Percentiles rank a stretch among this genome's conserved stretches.
These are phyloP conservation scores for Eimeria nieschulzi DNA, from an alignment of 169 alveolate genomes.

Conservation along the genomic window DNA sequence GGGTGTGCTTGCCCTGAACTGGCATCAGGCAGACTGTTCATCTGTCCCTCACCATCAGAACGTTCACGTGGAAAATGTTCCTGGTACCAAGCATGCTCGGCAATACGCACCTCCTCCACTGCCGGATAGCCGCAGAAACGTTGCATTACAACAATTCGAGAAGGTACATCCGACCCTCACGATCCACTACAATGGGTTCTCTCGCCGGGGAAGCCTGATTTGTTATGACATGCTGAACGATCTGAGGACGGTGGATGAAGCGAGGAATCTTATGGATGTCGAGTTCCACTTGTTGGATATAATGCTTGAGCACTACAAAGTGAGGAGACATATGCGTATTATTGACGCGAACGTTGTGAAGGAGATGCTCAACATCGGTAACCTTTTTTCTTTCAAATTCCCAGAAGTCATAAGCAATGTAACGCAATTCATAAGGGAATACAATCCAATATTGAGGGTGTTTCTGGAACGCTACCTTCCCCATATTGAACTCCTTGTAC, in stretches of 20 bases:
- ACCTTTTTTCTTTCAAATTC: conserved; percentile 10
- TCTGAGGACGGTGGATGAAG: conserved; percentile 54
- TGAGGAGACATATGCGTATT: conserved; percentile 15
- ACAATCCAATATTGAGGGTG: conserved; percentile 10
- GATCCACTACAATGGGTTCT: conserved; percentile 34
- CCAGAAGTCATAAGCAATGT: conserved; percentile 11
- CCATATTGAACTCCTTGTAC: conserved; percentile 23
- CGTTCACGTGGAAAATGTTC: too few relatives aligned
- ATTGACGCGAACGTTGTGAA: conserved; percentile 21
- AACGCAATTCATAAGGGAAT: not conserved
- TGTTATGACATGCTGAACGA: conserved; percentile 59
- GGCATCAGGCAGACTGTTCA: too few relatives aligned
- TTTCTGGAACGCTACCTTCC: conserved; percentile 27
- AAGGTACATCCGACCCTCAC: conserved; percentile 44
- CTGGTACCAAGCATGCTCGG: too few relatives aligned
- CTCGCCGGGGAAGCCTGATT: conserved; percentile 36
- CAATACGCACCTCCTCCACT: conserved; percentile 16
- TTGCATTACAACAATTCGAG: conserved; percentile 29
- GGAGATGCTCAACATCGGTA: not conserved
- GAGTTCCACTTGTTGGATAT: conserved; percentile 59
- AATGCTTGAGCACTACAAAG: conserved; percentile 43
- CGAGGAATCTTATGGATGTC: conserved; percentile 38
- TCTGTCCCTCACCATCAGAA: too few relatives aligned
- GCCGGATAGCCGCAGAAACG: conserved; percentile 7
- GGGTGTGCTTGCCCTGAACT: too few relatives aligned